Percentiles rank a stretch among this genome's conserved stretches.
phyloP scores from a whole-genome alignment of 257 asterid species.

The Plantago ovata region DNA sequence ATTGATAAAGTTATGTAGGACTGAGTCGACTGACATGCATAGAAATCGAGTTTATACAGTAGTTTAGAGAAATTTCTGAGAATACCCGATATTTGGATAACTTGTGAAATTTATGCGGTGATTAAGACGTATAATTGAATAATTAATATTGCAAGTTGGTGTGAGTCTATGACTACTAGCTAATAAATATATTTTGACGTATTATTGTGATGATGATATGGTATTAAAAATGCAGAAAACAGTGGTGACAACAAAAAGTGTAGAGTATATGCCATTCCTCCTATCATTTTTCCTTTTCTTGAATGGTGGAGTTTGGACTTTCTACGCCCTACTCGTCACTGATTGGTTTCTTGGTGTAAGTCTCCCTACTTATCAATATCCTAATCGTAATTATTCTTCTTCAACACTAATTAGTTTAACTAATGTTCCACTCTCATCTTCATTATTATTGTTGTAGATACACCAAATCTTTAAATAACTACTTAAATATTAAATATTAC shows the following conservation, averaged over 20 bases:
- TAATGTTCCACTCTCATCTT: neutral
- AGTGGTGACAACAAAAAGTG: conserved; percentile 61
- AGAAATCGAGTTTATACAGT: no score
- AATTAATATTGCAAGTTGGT: neutral
- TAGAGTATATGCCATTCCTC: conserved; percentile 79
- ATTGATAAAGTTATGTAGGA: no score
- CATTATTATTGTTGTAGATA: no score
- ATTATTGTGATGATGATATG: no score
- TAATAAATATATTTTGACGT: no score
- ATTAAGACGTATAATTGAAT: neutral
- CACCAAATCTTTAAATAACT: no score
- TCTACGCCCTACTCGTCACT: conserved; percentile 53
- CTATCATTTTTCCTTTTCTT: conserved; percentile 66
- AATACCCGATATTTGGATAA: no score
- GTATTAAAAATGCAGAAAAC: conserved; percentile 44
- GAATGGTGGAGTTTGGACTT: conserved; percentile 83
- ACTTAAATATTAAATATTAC: no score
- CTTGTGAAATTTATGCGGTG: no score
- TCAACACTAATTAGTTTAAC: neutral
- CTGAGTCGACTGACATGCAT: no score
- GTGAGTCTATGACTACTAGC: no score
- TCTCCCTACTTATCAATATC: neutral
- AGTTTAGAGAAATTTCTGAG: no score
- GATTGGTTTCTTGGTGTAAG: conserved; percentile 88
- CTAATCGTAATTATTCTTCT: neutral